Percentiles rank a stretch among this genome's conserved stretches.
These are phyloP conservation scores for Botryotinia calthae DNA, from an alignment of 2,329 filamentous ascomycete genomes.

Conservation along the genomic window DNA sequence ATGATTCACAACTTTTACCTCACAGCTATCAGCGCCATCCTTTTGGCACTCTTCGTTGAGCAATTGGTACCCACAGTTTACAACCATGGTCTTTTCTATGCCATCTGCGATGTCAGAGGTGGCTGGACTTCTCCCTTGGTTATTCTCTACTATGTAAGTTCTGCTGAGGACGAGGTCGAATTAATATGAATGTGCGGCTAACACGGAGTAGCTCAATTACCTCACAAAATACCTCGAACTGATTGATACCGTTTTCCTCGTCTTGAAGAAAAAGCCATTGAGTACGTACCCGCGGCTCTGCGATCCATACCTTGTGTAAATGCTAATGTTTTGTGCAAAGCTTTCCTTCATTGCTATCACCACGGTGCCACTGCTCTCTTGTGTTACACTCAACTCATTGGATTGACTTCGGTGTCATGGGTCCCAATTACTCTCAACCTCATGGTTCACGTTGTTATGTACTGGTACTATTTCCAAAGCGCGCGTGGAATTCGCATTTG, in stretches of 20 bases:
- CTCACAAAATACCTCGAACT: slow-evolving; percentile 97
- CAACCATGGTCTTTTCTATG: slow-evolving; percentile 79
- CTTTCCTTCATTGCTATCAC: slow-evolving; percentile 99
- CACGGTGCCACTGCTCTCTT: slow-evolving; percentile 94
- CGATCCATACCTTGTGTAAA: not conserved
- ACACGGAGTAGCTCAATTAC: slow-evolving; percentile 77
- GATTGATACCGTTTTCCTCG: slow-evolving; percentile 92
- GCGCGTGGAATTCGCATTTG: slow-evolving; percentile 92
- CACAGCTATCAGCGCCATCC: slow-evolving; percentile 75
- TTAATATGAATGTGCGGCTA: slow-evolving; percentile 37
- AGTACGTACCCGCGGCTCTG: slow-evolving; percentile 50
- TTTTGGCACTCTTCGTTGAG: slow-evolving; percentile 85
- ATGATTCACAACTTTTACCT: slow-evolving; percentile 96
- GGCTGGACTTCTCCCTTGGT: slow-evolving; percentile 94
- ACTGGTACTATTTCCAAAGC: slow-evolving; percentile 99
- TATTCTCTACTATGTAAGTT: slow-evolving; percentile 90
- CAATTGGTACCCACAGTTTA: slow-evolving; percentile 82
- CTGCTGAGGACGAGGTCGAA: not conserved
- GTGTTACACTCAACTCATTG: slow-evolving; percentile 96
- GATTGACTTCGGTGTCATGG: slow-evolving; percentile 91
- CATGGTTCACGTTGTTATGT: slow-evolving; percentile 96
- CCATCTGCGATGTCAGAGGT: slow-evolving; percentile 78
- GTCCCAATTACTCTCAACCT: slow-evolving; percentile 91
- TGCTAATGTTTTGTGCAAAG: slow-evolving; percentile 44
- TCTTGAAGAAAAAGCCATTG: slow-evolving; percentile 99